These are phyloP conservation scores for Hypoxylon cercidicola DNA, from an alignment of 495 filamentous ascomycete genomes.

Conservation along the genomic window DNA sequence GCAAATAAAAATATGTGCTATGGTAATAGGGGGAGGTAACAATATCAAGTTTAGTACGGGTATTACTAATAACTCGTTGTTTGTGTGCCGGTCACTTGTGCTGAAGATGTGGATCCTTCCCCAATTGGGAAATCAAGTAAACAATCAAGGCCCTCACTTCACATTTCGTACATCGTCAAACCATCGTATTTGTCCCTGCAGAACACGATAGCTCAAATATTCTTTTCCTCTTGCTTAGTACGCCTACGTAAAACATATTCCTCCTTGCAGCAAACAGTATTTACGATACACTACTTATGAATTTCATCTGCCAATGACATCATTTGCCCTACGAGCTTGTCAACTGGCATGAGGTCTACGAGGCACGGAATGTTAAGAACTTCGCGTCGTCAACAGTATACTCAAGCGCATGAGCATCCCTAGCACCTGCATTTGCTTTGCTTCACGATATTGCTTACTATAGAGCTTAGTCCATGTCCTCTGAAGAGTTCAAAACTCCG, in stretches of 20 bases:
- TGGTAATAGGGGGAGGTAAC: too few species aligned
- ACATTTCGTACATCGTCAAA: slow-evolving; percentile 1
- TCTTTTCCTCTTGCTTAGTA: slow-evolving; percentile 1
- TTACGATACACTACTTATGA: slow-evolving; percentile 1
- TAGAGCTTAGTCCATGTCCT: slow-evolving; percentile 22
- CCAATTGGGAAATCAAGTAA: slow-evolving; percentile 45
- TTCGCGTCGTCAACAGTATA: slow-evolving; percentile 8
- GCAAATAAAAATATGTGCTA: too few species aligned
- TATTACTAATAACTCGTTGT: not conserved
- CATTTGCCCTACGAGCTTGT: slow-evolving; percentile 12
- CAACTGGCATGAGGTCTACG: not conserved
- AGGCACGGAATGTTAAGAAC: slow-evolving; percentile 3
- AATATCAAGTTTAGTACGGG: slow-evolving; percentile 15
- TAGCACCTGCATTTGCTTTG: slow-evolving; percentile 8
- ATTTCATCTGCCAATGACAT: slow-evolving; percentile 1
- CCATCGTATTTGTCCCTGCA: slow-evolving; percentile 13
- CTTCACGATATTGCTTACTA: slow-evolving; percentile 13
- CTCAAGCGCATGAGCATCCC: slow-evolving; percentile 9
- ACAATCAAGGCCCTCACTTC: slow-evolving; percentile 30
- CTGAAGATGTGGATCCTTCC: not conserved
- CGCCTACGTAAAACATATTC: not conserved
- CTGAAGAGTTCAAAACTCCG: slow-evolving; percentile 18
- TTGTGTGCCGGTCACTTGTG: too few species aligned
- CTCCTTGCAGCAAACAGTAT: not conserved
- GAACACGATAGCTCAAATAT: not conserved